These are phyloP conservation scores for Pinus taeda DNA, from an alignment of 75 land plant genomes.

Conservation along the genomic window DNA sequence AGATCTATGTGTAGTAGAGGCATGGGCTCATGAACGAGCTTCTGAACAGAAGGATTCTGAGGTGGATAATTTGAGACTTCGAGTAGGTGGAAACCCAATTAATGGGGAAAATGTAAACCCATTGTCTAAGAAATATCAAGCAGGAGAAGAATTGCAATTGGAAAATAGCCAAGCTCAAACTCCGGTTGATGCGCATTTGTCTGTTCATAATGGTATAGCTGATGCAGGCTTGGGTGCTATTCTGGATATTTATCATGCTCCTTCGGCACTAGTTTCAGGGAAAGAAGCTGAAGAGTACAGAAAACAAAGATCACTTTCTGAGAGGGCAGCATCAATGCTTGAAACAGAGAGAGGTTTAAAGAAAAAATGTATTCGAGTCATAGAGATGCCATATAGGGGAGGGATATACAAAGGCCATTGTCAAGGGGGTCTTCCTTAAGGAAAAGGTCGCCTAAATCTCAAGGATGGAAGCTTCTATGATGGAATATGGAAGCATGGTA, in stretches of 20 bases:
- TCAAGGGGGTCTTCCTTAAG: slow-evolving; percentile 88
- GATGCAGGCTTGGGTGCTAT: slow-evolving; percentile 44
- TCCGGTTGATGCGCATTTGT: no score
- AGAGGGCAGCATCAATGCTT: slow-evolving; percentile 88
- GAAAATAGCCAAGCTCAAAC: no score
- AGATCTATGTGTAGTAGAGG: slow-evolving; percentile 32
- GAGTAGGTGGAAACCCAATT: slow-evolving; percentile 54
- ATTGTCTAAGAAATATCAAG: neutral
- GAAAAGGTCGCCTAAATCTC: slow-evolving; percentile 68
- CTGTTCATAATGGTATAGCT: slow-evolving; percentile 21
- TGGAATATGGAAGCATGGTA: slow-evolving; percentile 79
- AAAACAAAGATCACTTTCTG: slow-evolving; percentile 49
- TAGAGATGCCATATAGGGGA: slow-evolving; percentile 60
- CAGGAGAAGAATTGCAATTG: no score
- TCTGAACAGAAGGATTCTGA: slow-evolving; percentile 17
- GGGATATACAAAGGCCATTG: slow-evolving; percentile 68
- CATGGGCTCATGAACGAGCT: slow-evolving; percentile 46
- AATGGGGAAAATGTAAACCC: slow-evolving; percentile 5
- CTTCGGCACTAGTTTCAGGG: slow-evolving; percentile 21
- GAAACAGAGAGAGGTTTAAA: slow-evolving; percentile 70
- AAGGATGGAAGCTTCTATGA: slow-evolving; percentile 83
- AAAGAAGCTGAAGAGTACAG: slow-evolving; percentile 24
- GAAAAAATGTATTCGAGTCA: slow-evolving; percentile 50
- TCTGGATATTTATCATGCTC: slow-evolving; percentile 29
- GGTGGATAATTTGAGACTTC: slow-evolving; percentile 28